A percentile compares a stretch with the other conserved stretches of the same genome.
phyloP scores from a whole-genome alignment of 306 rosid genomes.

The Trichosanthes cucumerina region DNA sequence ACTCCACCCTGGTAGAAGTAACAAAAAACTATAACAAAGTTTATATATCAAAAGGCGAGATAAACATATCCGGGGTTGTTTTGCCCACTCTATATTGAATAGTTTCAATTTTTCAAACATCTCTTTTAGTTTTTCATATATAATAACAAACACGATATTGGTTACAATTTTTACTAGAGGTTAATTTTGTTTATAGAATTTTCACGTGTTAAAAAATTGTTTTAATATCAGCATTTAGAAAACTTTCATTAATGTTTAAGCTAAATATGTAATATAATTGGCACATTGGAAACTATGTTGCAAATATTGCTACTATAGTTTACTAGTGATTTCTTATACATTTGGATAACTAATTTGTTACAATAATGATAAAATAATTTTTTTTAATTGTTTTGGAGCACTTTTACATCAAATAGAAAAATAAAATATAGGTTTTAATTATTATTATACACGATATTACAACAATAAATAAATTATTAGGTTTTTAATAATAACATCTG shows the following conservation, averaged over 20 bases:
- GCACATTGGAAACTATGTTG: neutral
- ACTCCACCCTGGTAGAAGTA: constrained; percentile 67
- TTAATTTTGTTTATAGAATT: neutral
- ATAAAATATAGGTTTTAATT: neutral
- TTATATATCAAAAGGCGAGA: neutral
- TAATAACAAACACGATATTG: neutral
- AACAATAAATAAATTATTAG: neutral
- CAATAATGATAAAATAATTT: neutral
- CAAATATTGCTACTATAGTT: neutral
- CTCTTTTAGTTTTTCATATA: neutral
- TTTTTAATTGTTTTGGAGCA: neutral
- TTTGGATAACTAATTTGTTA: neutral
- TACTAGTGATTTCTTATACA: neutral
- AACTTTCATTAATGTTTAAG: neutral
- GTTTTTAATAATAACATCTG: neutral
- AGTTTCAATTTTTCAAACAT: neutral
- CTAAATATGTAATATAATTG: neutral
- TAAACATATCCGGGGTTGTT: neutral
- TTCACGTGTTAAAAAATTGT: neutral
- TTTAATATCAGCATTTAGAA: neutral
- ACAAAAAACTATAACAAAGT: neutral
- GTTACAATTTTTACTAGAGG: neutral
- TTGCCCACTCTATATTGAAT: neutral
- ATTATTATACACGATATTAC: neutral
- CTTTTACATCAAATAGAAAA: neutral